Conservation (phyloP, 2,329 filamentous ascomycete genomes). For the Ophiostoma australiae region DNA sequence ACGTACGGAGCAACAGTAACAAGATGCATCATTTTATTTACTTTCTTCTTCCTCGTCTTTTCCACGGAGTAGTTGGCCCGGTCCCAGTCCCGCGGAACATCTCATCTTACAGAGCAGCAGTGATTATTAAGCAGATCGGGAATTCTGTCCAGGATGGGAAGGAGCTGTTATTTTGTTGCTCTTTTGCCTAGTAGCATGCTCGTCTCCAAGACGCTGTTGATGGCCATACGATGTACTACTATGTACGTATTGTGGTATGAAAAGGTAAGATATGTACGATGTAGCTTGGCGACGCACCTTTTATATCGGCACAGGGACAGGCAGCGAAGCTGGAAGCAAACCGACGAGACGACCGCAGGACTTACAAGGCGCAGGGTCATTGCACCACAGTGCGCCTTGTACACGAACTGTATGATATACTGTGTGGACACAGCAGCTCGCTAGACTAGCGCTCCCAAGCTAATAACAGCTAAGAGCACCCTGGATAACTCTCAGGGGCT, state of each 20-base stretch:
- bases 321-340: neutral
- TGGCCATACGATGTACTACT: too few species aligned
- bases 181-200: neutral
- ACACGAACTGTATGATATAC: neutral
- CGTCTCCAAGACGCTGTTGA: neutral
- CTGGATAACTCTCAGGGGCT: neutral
- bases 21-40: neutral
- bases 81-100: slow-evolving; percentile 5
- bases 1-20: neutral
- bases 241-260: too few species aligned
- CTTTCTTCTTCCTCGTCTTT: neutral
- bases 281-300: too few species aligned
- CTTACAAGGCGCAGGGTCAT: neutral
- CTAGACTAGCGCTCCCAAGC: neutral
- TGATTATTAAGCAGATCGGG: neutral
- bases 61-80: neutral
- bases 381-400: neutral
- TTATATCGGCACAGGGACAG: neutral
- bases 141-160: neutral
- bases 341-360: neutral
- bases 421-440: neutral
- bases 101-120: neutral
- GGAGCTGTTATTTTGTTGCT: neutral
- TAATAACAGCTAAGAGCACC: neutral
- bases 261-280: too few species aligned